phyloP scores from a whole-genome alignment of 768 basidiomycete genomes.

The Trametes cinnabarina region DNA sequence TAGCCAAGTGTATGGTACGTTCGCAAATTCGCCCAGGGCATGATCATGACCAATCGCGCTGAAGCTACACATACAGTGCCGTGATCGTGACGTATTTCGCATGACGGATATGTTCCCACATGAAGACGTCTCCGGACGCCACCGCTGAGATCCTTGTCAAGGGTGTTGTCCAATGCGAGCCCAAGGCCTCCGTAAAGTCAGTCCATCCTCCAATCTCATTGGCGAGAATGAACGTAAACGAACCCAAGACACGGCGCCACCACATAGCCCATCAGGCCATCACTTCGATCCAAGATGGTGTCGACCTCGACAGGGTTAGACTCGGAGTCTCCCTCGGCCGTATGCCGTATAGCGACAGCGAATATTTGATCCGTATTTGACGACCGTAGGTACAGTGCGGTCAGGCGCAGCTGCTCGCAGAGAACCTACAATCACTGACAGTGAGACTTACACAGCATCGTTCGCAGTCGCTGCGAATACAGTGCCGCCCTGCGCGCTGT shows the following conservation, averaged over 20 bases:
- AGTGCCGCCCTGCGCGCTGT: too few species aligned
- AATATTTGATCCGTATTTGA: neutral
- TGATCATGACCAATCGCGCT: neutral
- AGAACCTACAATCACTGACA: too few species aligned
- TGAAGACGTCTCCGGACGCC: constrained; percentile 6
- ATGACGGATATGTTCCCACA: neutral
- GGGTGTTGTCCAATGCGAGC: neutral
- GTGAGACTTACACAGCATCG: neutral
- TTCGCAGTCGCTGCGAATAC: neutral
- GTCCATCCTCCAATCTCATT: constrained; percentile 5
- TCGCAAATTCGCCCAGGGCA: neutral
- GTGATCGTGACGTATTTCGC: neutral
- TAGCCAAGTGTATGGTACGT: neutral
- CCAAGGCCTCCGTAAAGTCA: neutral
- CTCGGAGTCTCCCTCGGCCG: constrained; percentile 1
- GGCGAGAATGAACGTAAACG: constrained; percentile 6
- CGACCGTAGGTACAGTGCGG: neutral
- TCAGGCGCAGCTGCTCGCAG: neutral
- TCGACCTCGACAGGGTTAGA: neutral
- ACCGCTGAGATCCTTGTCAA: neutral
- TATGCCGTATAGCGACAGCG: neutral
- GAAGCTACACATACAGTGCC: neutral
- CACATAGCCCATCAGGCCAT: neutral
- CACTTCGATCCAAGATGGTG: neutral
- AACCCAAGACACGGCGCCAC: constrained; percentile 2